Evolutionary conservation across 2,329 filamentous ascomycete genomes (phyloP).

Genomic region (Colletotrichum kahawae): DNA sequence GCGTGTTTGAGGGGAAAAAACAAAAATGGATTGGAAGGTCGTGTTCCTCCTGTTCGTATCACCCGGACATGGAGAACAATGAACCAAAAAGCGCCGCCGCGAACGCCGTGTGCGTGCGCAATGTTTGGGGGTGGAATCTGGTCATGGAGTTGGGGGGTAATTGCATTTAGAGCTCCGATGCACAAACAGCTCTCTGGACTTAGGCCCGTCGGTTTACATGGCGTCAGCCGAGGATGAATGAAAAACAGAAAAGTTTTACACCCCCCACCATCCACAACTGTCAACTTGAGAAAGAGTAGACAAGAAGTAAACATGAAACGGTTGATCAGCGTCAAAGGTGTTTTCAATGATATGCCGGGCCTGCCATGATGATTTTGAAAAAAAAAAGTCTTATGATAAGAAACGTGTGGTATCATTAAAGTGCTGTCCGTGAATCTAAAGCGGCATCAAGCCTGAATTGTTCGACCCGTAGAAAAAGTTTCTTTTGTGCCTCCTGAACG

Average conservation of each 20-base stretch:
- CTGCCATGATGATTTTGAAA: background rate
- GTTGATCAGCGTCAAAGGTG: background rate
- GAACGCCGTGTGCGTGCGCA: background rate
- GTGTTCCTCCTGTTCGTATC: background rate
- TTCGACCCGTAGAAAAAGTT: background rate
- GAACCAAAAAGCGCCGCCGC: slow-evolving; percentile 7
- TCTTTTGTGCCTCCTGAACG: slow-evolving; percentile 14
- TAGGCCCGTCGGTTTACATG: slow-evolving; percentile 8
- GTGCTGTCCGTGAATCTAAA: background rate
- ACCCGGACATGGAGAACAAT: slow-evolving; percentile 1
- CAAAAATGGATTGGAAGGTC: slow-evolving; percentile 20
- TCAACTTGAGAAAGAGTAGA: slow-evolving; percentile 15
- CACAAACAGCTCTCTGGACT: slow-evolving; percentile 27
- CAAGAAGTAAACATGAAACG: background rate
- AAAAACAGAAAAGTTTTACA: slow-evolving; percentile 1
- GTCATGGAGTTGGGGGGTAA: slow-evolving; percentile 49
- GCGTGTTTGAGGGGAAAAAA: background rate
- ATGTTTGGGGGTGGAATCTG: slow-evolving; percentile 35
- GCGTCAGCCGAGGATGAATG: slow-evolving; percentile 10
- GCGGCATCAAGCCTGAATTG: background rate
- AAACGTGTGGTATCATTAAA: slow-evolving; percentile 4
- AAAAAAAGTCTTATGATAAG: background rate
- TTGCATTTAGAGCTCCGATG: slow-evolving; percentile 51
- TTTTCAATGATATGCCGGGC: background rate
- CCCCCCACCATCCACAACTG: background rate